Evolutionary conservation across 768 basidiomycete genomes (phyloP).

Genomic region (Candolleomyces efflorescens): DNA sequence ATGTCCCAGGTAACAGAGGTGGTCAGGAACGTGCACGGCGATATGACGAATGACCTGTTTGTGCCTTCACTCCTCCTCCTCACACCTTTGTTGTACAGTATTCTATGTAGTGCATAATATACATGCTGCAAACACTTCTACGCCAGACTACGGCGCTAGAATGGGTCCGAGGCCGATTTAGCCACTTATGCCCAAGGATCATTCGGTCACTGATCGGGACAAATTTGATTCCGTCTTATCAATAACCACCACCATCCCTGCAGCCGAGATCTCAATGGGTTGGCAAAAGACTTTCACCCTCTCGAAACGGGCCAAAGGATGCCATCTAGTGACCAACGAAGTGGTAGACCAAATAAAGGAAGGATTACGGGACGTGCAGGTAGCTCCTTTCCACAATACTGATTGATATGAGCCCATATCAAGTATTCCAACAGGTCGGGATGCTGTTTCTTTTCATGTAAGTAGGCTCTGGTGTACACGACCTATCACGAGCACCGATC

Average conservation of each 20-base stretch:
- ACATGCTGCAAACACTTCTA: neutral
- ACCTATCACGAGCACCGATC: neutral
- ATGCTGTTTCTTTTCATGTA: slow-evolving; percentile 90
- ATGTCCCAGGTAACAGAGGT: slow-evolving; percentile 88
- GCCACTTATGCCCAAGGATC: too few species aligned
- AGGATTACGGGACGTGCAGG: slow-evolving; percentile 66
- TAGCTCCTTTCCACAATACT: slow-evolving; percentile 16
- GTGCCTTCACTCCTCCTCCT: neutral
- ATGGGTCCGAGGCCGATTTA: too few species aligned
- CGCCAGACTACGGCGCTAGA: too few species aligned
- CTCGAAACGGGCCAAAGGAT: slow-evolving; percentile 52
- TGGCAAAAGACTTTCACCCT: slow-evolving; percentile 88
- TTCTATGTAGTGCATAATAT: neutral
- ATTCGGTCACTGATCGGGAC: neutral
- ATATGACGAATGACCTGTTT: slow-evolving; percentile 15
- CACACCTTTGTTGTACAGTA: neutral
- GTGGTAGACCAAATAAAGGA: slow-evolving; percentile 61
- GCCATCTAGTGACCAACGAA: slow-evolving; percentile 82
- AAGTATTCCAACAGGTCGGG: slow-evolving; percentile 50
- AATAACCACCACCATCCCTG: neutral
- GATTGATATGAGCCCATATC: neutral
- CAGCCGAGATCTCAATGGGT: slow-evolving; percentile 48
- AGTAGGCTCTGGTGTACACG: slow-evolving; percentile 18
- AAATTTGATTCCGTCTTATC: neutral
- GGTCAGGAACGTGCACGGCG: slow-evolving; percentile 59